Evolutionary conservation across 148 eudicot species (phyloP), one percentile per base, ranked within the genome.

Genomic region (Heliosperma pusillum): DNA sequence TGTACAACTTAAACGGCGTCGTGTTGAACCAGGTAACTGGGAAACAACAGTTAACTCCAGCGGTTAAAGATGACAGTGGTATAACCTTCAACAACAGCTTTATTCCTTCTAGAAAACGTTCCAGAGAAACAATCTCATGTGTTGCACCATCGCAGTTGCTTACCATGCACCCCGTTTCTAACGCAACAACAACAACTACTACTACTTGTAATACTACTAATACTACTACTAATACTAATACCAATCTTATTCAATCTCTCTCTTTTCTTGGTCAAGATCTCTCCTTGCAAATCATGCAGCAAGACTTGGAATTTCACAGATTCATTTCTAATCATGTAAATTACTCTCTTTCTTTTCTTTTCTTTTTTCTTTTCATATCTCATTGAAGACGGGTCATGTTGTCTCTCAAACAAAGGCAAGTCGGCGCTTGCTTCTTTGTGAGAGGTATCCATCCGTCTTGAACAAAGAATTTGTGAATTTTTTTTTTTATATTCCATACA

Each of bases 211-310:
- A 13, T 15, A 52, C 40, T 9, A 42, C 59, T 0, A 58, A 6
- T 21, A 58, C 25, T 22, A 19, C 22, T 53, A 2, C 60, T 19
- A 56, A 13, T 15, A 52, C 40, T 9, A 42, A 22, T 33, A 13
- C 20, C 9, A 21, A 58, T 66, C 20, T 53, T 13, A 29, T 55
- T 29, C n/a, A 17, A 12, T 59, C 70, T n/a, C 76, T 77, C 44
- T 74, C 85, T 5, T 87, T 92, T 58, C 86, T 90, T 62, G 93
- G 89, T 19, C 89, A 88, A 44, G 93, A 92, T 69, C n/a, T 92
- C 1, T 88, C 96, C 50, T 25, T 77, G 2, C 90, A 87, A 80
- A 77, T 90, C 67, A 89, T 84, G 75, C 88, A 87, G 27, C 89
- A 90, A 50, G 90, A 92, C 30, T 70, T 84, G 12, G 96, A 92